A percentile compares a stretch with the other conserved stretches of the same genome.
These are phyloP conservation scores for Xylaria longipes DNA, from an alignment of 495 filamentous ascomycete genomes.

Conservation along the genomic window DNA sequence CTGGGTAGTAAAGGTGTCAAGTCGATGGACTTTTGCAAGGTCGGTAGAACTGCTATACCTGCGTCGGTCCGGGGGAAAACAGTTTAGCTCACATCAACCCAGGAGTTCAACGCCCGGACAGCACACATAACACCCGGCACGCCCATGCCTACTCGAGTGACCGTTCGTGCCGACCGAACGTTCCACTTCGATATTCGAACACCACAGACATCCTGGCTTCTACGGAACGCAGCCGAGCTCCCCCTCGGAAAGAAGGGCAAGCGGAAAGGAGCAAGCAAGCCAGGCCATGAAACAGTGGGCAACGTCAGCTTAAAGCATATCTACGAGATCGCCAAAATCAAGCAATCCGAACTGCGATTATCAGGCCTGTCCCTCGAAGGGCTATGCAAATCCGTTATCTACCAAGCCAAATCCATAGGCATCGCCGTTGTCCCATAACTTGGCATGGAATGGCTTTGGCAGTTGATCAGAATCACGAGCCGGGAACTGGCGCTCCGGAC, in stretches of 20 bases:
- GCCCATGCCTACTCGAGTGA: slow-evolving; percentile 88
- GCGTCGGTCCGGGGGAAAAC: neutral
- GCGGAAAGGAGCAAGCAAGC: slow-evolving; percentile 76
- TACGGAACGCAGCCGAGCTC: slow-evolving; percentile 83
- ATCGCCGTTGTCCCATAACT: slow-evolving; percentile 75
- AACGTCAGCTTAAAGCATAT: slow-evolving; percentile 92
- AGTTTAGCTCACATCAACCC: slow-evolving; percentile 13
- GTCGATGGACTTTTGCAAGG: slow-evolving; percentile 99
- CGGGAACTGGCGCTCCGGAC: neutral
- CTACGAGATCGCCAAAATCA: slow-evolving; percentile 98
- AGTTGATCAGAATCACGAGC: neutral
- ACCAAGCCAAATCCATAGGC: slow-evolving; percentile 87
- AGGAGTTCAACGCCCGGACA: slow-evolving; percentile 99
- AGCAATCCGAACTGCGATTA: slow-evolving; percentile 81
- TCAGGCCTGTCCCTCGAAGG: slow-evolving; percentile 81
- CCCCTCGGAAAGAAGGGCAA: slow-evolving; percentile 74
- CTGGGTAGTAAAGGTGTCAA: slow-evolving; percentile 98
- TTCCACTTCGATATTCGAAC: slow-evolving; percentile 95
- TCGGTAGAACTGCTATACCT: slow-evolving; percentile 45
- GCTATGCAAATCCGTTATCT: slow-evolving; percentile 83
- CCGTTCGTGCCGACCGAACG: slow-evolving; percentile 88
- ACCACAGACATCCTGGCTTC: slow-evolving; percentile 85
- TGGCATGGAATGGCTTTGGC: neutral
- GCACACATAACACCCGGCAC: slow-evolving; percentile 81
- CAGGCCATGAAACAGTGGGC: slow-evolving; percentile 81